These are phyloP conservation scores for Fusarium decemcellulare DNA, from an alignment of 2,329 filamentous ascomycete genomes.

Conservation along the genomic window DNA sequence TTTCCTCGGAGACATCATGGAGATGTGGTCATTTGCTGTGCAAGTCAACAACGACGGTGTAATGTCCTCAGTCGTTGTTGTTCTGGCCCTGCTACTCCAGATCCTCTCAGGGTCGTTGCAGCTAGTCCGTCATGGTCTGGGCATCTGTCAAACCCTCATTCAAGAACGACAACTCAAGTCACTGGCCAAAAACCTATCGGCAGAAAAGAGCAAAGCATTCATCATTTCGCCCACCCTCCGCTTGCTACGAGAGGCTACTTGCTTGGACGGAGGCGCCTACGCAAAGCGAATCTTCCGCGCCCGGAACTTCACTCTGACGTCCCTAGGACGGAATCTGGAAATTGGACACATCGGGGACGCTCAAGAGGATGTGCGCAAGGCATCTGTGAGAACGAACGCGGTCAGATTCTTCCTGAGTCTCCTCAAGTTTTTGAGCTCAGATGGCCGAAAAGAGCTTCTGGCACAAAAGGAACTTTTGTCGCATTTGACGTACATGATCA, in stretches of 20 bases:
- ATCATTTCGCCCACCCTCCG: slow-evolving; percentile 91
- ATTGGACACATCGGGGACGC: slow-evolving; percentile 71
- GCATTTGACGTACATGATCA: slow-evolving; percentile 84
- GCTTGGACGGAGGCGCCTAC: slow-evolving; percentile 86
- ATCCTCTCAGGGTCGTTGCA: slow-evolving; percentile 82
- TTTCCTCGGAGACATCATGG: slow-evolving; percentile 84
- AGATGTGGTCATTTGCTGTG: slow-evolving; percentile 88
- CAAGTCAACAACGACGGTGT: slow-evolving; percentile 85
- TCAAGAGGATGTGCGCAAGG: slow-evolving; percentile 76
- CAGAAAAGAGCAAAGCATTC: slow-evolving; percentile 87
- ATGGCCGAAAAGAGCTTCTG: slow-evolving; percentile 86
- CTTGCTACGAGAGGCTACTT: slow-evolving; percentile 86
- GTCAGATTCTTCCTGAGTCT: slow-evolving; percentile 85
- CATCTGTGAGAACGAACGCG: slow-evolving; percentile 87
- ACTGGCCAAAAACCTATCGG: slow-evolving; percentile 82
- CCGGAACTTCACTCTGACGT: slow-evolving; percentile 84
- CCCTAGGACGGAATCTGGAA: slow-evolving; percentile 84
- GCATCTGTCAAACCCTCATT: slow-evolving; percentile 85
- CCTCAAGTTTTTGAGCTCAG: slow-evolving; percentile 82
- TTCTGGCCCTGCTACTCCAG: slow-evolving; percentile 85
- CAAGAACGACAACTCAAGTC: slow-evolving; percentile 86
- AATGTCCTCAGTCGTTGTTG: slow-evolving; percentile 84
- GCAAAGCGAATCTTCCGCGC: slow-evolving; percentile 84
- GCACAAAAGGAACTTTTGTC: slow-evolving; percentile 85
- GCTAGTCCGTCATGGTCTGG: slow-evolving; percentile 80